Conservation (phyloP, 2,329 filamentous ascomycete species). For the Mycosphaerella sp. region DNA sequence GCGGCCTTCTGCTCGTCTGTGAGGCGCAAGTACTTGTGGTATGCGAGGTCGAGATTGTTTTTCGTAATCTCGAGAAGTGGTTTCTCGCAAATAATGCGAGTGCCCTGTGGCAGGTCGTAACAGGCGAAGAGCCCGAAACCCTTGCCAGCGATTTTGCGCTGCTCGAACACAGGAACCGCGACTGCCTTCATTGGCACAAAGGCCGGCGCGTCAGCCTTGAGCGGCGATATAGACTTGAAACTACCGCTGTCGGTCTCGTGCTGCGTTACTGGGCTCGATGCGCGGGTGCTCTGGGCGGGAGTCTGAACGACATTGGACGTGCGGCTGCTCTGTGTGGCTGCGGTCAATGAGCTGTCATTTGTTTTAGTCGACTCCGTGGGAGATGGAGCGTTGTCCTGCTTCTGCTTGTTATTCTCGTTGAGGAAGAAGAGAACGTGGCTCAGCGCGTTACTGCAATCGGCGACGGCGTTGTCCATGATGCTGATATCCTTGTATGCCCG, state of each 20-base stretch:
- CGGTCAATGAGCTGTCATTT: not conserved
- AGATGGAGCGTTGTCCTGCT: not conserved
- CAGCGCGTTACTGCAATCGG: conserved; percentile 6
- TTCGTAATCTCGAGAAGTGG: conserved; percentile 20
- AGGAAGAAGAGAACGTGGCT: conserved; percentile 24
- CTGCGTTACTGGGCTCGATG: not conserved
- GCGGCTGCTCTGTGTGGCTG: not conserved
- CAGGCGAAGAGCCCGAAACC: conserved; percentile 27
- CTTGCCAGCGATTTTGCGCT: conserved; percentile 19
- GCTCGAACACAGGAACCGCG: conserved; percentile 10
- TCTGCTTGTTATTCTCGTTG: not conserved
- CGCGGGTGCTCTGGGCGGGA: not conserved
- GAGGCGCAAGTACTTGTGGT: conserved; percentile 22
- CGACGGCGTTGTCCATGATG: not conserved
- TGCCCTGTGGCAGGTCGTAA: conserved; percentile 21
- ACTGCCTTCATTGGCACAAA: conserved; percentile 1
- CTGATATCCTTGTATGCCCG: not conserved
- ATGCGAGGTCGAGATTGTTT: conserved; percentile 16
- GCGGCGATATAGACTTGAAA: not conserved
- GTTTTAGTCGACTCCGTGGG: not conserved
- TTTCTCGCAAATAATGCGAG: conserved; percentile 25
- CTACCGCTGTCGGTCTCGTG: not conserved
- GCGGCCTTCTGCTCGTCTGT: conserved; percentile 10
- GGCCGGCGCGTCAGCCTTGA: conserved; percentile 3
- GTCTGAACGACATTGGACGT: not conserved